Evolutionary conservation across 805 yeast genomes (phyloP), one percentile per base, ranked within the genome.

Genomic region (Wickerhamomyces chambardii): DNA sequence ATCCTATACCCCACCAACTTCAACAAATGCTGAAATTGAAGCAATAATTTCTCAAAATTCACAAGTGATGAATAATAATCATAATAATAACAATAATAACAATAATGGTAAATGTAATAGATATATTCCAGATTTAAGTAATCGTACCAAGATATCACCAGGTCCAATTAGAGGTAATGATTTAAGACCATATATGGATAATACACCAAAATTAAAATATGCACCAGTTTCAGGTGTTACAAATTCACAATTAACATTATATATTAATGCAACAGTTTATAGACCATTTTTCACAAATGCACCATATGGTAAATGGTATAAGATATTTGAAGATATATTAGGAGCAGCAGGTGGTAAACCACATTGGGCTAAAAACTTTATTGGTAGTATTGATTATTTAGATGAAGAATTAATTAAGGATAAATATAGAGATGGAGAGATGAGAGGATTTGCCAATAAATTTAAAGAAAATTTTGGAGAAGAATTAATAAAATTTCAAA

Each of bases 341-440:
- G 69, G 68, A 34, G 76, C 74, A 19, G 87, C 82, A 21, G 87
- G 83, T 27, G 98, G 98, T 30, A 84, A 78, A 55, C 98, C 98
- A 2, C 98, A 90, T 58, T 90, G 98, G 98, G 98, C 98, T 15
- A 90, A 90, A 66, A 89, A 87, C 58, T 90, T 86, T 56, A 64
- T 84, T 37, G 95, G 95, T 2, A 61, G 72, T 4, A 48, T 52
- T 3, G 56, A 61, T 11, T 45, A 24, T 24, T 24, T 54, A 47
- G 55, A 51, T 7, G 47, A 56, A 32, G 40, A 55, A 42, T 34
- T 41, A 29, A 48, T 55, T 38, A 37, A 39, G 3, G 72, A 68
- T 10, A 19, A 19, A 19, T 64, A 61, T 36, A 60, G 63, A 35
- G 79, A 74, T 42, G 81, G 79, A 42, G 78, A 81, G 40, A 84